Evolutionary conservation across 73 alveolate species (phyloP), one percentile per base, ranked within the genome.

Genomic region (Uronychia binucleata): DNA sequence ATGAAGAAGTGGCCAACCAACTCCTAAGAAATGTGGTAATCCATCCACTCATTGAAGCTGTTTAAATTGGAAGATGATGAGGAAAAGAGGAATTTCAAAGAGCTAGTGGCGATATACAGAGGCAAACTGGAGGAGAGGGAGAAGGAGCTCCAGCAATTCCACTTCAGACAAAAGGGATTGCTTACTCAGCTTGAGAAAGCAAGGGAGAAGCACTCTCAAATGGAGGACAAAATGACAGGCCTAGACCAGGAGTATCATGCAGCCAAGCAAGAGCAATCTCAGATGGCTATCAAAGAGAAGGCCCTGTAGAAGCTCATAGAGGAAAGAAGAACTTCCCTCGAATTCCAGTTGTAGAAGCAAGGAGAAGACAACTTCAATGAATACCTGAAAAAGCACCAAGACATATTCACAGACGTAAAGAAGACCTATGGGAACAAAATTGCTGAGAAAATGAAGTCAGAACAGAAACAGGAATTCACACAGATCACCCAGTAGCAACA

Each of bases 361-460:
- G 94, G 90, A 0, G 94, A 88, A 59, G 88, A 78, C 30, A 88
- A 82, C 34, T 88, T 88, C 58, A 86, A 83, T 13, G 80, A 33
- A 25, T 88, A 88, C 77, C 74, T 82, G 30, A 77, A 31, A 25
- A 32, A 75, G 26, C 84, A 88, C 77, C 74, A 78, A 58, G 88
- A 34, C 0, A 67, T 88, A 0, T 88, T 88, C 79, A 82, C 77
- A 27, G 89, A 85, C n/a, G 94, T 88, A 13, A 88, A 88, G 34
- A 88, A 88, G 81, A 88, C 94, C 13, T 88, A 88, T 74, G 94
- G 94, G 0, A 34, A 74, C 34, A 88, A 88, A 60, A 87, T 88
- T 1, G 35, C 91, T 33, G 91, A 88, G 31, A 88, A 88, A 58
- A 88, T 88, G 94, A 88, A 88, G 67, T 26, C 60, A 27, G 91